Percentiles rank a stretch among this genome's conserved stretches.
Conservation (phyloP, 495 filamentous ascomycete genomes). For the Podospora pseudopauciseta region DNA sequence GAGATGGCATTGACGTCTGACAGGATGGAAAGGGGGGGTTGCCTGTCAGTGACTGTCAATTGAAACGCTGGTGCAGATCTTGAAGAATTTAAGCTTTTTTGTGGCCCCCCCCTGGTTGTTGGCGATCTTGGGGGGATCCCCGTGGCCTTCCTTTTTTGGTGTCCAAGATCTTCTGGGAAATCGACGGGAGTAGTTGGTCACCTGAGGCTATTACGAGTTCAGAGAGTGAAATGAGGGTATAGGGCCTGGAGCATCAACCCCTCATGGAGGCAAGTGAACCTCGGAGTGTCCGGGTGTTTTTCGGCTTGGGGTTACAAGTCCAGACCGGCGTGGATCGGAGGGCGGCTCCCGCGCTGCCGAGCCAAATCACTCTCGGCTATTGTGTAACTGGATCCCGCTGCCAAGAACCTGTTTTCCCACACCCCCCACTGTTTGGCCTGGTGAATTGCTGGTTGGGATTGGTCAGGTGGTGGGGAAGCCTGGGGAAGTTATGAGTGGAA, state of each 20-base stretch:
- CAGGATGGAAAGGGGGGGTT: neutral
- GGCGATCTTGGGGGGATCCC: neutral
- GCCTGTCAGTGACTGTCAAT: neutral
- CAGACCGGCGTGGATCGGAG: conserved; percentile 1
- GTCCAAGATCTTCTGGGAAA: neutral
- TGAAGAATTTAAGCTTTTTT: conserved; percentile 8
- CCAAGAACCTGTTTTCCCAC: conserved; percentile 3
- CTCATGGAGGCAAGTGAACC: neutral
- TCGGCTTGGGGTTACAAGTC: conserved; percentile 5
- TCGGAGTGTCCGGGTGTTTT: conserved; percentile 14
- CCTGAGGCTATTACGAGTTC: too few relatives aligned
- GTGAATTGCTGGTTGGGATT: conserved; percentile 20
- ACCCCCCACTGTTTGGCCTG: conserved; percentile 11
- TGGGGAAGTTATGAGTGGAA: conserved; percentile 5
- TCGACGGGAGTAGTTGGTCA: too few relatives aligned
- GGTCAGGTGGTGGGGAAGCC: conserved; percentile 14
- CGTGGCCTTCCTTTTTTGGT: neutral
- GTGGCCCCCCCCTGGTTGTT: neutral
- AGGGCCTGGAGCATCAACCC: neutral
- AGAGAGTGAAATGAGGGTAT: too few relatives aligned
- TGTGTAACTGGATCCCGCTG: conserved; percentile 12
- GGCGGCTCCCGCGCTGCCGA: conserved; percentile 2
- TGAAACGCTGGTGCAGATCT: neutral
- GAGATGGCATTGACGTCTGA: neutral
- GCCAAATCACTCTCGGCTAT: conserved; percentile 19